These are phyloP conservation scores for Eustoma russellianum DNA, from an alignment of 257 asterid genomes.

Conservation along the genomic window DNA sequence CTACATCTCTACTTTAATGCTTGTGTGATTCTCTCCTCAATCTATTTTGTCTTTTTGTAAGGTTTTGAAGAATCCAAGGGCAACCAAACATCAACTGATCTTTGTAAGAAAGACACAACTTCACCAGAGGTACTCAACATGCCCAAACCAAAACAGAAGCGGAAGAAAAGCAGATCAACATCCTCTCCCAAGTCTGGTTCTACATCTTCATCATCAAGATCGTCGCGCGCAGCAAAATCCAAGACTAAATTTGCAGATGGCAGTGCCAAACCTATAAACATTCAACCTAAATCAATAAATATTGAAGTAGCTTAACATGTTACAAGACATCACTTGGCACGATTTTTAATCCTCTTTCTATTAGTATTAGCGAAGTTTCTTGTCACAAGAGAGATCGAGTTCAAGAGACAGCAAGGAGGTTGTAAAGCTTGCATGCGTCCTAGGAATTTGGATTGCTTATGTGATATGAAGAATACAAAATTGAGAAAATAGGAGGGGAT, in stretches of 20 bases:
- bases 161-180: conserved; percentile 49
- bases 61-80: conserved; percentile 40
- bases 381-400: background rate
- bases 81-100: conserved; percentile 32
- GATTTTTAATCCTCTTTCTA: conserved; percentile 8
- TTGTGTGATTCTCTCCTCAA: no score
- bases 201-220: conserved; percentile 33
- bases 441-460: background rate
- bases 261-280: conserved; percentile 6
- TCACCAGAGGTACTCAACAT: conserved; percentile 26
- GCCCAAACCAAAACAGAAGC: conserved; percentile 40
- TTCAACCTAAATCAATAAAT: conserved; percentile 22
- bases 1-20: no score
- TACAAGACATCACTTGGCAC: background rate
- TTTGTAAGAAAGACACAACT: conserved; percentile 23
- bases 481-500: conserved; percentile 12
- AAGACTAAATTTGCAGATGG: conserved; percentile 52
- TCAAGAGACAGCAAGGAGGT: conserved; percentile 3
- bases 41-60: background rate
- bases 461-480: conserved; percentile 13
- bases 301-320: conserved; percentile 53
- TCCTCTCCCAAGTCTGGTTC: conserved; percentile 44
- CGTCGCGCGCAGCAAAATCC: conserved; percentile 37
- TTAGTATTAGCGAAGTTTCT: background rate
- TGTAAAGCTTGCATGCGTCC: conserved; percentile 6